Evolutionary conservation across 352 stramenopile species (phyloP).

Genomic region (Globisporangium spinosum): DNA sequence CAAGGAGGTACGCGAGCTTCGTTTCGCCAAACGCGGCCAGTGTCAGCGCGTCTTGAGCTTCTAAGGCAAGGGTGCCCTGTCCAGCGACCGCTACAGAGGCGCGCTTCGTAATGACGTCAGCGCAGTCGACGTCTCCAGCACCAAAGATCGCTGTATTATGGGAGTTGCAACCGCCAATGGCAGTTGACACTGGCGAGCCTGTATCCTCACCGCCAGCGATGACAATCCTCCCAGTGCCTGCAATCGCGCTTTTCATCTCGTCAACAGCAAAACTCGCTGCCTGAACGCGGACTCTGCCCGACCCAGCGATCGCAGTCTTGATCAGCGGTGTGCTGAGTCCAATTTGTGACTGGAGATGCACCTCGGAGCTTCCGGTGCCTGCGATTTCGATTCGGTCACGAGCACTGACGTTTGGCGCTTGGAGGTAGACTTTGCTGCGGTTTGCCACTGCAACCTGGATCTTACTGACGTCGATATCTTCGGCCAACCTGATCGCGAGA

Average conservation of each 20-base stretch:
- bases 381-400: background rate
- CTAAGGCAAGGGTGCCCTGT: background rate
- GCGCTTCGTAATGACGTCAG: background rate
- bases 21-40: background rate
- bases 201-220: background rate
- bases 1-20: background rate
- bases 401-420: background rate
- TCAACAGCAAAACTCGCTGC: background rate
- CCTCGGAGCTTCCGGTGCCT: background rate
- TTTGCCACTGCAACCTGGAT: background rate
- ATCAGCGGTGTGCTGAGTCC: background rate
- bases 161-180: background rate
- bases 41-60: background rate
- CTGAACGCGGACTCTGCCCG: background rate
- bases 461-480: background rate
- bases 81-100: background rate
- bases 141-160: background rate
- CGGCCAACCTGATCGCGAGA: background rate
- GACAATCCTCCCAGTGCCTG: background rate
- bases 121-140: slow-evolving; percentile 1
- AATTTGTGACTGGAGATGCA: background rate
- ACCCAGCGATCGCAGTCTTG: background rate
- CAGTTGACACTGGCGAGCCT: background rate
- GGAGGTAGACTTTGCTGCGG: background rate
- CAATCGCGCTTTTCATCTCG: background rate